A percentile compares a stretch with the other conserved stretches of the same genome.
phyloP scores from a whole-genome alignment of 1,284 basidiomycete genomes.

The Apiotrichum veenhuisii region DNA sequence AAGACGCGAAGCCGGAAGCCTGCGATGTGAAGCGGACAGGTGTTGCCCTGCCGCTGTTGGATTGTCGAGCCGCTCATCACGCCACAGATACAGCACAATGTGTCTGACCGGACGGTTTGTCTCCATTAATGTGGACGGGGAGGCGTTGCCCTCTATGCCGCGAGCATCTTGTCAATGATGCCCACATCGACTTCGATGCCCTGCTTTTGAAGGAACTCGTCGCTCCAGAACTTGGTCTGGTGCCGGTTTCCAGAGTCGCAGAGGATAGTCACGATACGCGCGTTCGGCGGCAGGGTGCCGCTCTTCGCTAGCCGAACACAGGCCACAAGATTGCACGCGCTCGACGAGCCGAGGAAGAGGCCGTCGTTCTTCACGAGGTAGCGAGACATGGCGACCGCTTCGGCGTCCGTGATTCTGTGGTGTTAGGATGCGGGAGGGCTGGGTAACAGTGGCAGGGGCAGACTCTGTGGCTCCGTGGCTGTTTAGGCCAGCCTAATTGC shows the following conservation, averaged over 20 bases:
- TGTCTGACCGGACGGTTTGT: too few relatives aligned
- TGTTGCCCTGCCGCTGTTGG: too few relatives aligned
- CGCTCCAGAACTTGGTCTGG: conserved; percentile 81
- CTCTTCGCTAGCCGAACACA: conserved; percentile 69
- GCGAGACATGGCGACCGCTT: conserved; percentile 88
- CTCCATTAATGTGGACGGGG: too few relatives aligned
- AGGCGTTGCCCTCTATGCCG: background rate
- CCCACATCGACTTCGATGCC: conserved; percentile 56
- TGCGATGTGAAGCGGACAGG: too few relatives aligned
- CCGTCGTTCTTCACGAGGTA: conserved; percentile 86
- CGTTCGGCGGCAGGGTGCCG: conserved; percentile 57
- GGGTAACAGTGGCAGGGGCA: too few relatives aligned
- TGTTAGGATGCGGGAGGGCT: background rate
- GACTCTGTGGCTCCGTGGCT: too few relatives aligned
- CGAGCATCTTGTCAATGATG: conserved; percentile 25
- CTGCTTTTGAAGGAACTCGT: conserved; percentile 65
- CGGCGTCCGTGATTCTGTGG: conserved; percentile 73
- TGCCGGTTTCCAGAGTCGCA: conserved; percentile 81
- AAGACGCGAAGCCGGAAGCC: too few relatives aligned
- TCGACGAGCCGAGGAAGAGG: conserved; percentile 91
- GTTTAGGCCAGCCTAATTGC: too few relatives aligned
- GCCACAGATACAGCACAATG: too few relatives aligned
- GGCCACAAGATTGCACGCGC: conserved; percentile 91
- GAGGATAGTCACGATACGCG: conserved; percentile 78
- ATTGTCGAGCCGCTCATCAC: too few relatives aligned